Conservation (phyloP, 2,329 filamentous ascomycete genomes). For the Aspergillus sp. region DNA sequence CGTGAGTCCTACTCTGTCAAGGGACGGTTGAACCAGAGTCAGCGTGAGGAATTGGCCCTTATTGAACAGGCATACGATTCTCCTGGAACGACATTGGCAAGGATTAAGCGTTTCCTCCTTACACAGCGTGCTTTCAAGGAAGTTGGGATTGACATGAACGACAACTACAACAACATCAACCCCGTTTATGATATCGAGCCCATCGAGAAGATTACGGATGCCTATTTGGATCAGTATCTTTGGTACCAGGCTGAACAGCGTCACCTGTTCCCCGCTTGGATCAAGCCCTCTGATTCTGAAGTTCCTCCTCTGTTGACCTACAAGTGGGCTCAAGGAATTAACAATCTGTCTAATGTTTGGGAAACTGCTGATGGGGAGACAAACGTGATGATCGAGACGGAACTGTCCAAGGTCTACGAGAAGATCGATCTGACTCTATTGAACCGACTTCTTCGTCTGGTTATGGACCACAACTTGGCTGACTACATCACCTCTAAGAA, state of each 20-base stretch:
- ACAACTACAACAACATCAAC: constrained; percentile 99
- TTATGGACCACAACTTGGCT: constrained; percentile 99
- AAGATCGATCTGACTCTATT: constrained; percentile 97
- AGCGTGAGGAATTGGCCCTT: constrained; percentile 91
- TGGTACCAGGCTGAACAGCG: constrained; percentile 99
- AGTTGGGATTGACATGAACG: constrained; percentile 99
- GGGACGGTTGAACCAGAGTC: constrained; percentile 92
- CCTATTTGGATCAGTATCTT: constrained; percentile 95
- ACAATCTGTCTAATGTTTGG: constrained; percentile 96
- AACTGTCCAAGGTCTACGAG: constrained; percentile 98
- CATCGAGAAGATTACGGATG: constrained; percentile 99
- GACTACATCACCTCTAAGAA: constrained; percentile 99
- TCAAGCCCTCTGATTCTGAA: constrained; percentile 97
- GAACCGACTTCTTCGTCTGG: constrained; percentile 86
- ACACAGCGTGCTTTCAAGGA: constrained; percentile 99
- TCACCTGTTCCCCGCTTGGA: constrained; percentile 96
- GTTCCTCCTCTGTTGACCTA: constrained; percentile 92
- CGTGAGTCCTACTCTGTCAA: constrained; percentile 98
- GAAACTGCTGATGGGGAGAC: constrained; percentile 91
- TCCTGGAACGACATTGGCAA: constrained; percentile 88
- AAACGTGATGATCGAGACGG: constrained; percentile 98
- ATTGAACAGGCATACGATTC: constrained; percentile 99
- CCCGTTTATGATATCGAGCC: constrained; percentile 98
- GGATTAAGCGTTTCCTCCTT: constrained; percentile 95
- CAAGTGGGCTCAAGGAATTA: constrained; percentile 99